These are phyloP conservation scores for Rhododendron kiyosumense DNA, from an alignment of 148 eudicot species.

Conservation along the genomic window DNA sequence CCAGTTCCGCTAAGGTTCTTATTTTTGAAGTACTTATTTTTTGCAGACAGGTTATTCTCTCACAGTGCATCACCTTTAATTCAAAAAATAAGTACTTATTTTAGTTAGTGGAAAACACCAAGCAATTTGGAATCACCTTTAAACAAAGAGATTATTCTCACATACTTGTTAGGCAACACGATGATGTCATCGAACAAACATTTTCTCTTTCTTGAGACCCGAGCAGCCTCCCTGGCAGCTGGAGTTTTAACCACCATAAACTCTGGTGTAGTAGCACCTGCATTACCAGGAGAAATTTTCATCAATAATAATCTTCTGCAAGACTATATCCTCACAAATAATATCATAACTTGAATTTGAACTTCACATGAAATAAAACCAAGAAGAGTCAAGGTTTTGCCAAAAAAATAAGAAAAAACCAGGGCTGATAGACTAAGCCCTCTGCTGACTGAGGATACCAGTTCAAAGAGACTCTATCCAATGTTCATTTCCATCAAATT, in stretches of 20 bases:
- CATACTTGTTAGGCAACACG: conserved; percentile 56
- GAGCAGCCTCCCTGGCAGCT: conserved; percentile 45
- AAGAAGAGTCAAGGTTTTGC: background rate
- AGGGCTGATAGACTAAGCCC: background rate
- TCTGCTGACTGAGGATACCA: background rate
- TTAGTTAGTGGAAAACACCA: too few species aligned
- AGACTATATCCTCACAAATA: background rate
- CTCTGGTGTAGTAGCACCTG: conserved; percentile 43
- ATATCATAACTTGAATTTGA: background rate
- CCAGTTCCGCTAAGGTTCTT: too few species aligned
- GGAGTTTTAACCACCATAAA: conserved; percentile 57
- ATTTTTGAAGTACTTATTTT: too few species aligned
- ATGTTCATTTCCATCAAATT: background rate
- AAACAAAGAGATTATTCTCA: conserved; percentile 5
- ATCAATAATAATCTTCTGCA: background rate
- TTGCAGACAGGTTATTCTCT: too few species aligned
- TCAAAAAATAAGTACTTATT: too few species aligned
- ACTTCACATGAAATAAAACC: background rate
- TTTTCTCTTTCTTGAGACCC: conserved; percentile 50
- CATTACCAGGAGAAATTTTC: conserved; percentile 11
- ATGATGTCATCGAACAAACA: conserved; percentile 37
- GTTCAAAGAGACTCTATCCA: background rate
- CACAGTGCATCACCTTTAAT: too few species aligned
- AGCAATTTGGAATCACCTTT: background rate
- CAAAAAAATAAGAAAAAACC: background rate